These are phyloP conservation scores for Conidiobolus incongruus DNA, from an alignment of 371 early-diverging fungal genomes.

Conservation along the genomic window DNA sequence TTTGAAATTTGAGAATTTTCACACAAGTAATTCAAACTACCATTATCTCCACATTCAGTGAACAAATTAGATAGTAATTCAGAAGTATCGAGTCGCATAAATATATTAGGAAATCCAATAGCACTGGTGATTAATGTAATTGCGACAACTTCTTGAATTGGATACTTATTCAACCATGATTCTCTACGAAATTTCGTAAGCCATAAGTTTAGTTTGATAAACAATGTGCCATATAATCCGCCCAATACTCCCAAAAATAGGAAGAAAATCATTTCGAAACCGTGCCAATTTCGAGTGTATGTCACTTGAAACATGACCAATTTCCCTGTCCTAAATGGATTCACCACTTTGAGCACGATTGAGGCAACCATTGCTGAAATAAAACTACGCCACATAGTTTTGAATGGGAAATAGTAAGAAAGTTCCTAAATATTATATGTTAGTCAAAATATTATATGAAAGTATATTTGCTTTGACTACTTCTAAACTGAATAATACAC, in stretches of 20 bases:
- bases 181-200: slow-evolving; percentile 42
- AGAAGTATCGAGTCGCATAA: slow-evolving; percentile 40
- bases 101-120: slow-evolving; percentile 54
- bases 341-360: slow-evolving; percentile 38
- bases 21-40: too few species aligned
- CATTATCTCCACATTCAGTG: slow-evolving; percentile 37
- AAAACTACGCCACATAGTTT: slow-evolving; percentile 65
- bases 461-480: slow-evolving; percentile 2
- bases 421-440: slow-evolving; percentile 21
- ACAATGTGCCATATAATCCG: slow-evolving; percentile 72
- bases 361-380: slow-evolving; percentile 62
- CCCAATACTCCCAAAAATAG: slow-evolving; percentile 75
- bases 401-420: slow-evolving; percentile 60
- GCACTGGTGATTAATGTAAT: slow-evolving; percentile 50
- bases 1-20: slow-evolving; percentile 8
- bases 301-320: slow-evolving; percentile 59
- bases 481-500: slow-evolving; percentile 63
- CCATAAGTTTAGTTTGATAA: slow-evolving; percentile 52
- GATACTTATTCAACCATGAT: slow-evolving; percentile 27
- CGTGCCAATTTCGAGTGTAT: slow-evolving; percentile 48
- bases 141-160: slow-evolving; percentile 45
- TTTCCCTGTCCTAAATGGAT: slow-evolving; percentile 63
- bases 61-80: slow-evolving; percentile 45
- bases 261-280: slow-evolving; percentile 67
- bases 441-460: too few species aligned